Evolutionary conservation across 2,329 filamentous ascomycete genomes (phyloP).

Genomic region (Eutypella sp.): DNA sequence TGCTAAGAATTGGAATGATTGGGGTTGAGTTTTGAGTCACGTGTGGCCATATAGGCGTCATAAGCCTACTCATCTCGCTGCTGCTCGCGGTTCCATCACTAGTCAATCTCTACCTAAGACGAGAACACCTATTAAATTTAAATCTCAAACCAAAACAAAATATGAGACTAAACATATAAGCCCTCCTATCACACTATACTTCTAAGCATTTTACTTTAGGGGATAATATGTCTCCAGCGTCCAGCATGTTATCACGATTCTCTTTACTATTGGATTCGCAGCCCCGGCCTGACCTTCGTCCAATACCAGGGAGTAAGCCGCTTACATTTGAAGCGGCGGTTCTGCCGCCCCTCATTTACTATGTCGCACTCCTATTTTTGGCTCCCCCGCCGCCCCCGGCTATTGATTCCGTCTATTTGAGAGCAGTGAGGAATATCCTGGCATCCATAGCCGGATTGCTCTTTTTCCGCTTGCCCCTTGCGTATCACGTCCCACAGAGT

Average conservation of each 20-base stretch:
- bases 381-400: conserved; percentile 32
- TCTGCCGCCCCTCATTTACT: conserved; percentile 36
- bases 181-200: not conserved
- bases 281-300: conserved; percentile 32
- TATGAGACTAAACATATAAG: not conserved
- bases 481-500: conserved; percentile 37
- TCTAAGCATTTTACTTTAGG: not conserved
- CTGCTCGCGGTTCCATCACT: too few relatives aligned
- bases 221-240: not conserved
- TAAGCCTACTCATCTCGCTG: too few relatives aligned
- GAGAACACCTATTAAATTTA: too few relatives aligned
- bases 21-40: too few relatives aligned
- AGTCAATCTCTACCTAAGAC: too few relatives aligned
- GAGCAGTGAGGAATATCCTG: conserved; percentile 30
- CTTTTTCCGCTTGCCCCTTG: conserved; percentile 36
- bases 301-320: conserved; percentile 34
- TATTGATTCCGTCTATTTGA: conserved; percentile 23
- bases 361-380: conserved; percentile 35
- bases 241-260: conserved; percentile 3
- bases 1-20: too few relatives aligned
- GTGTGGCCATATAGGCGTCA: too few relatives aligned
- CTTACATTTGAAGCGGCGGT: conserved; percentile 33
- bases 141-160: too few relatives aligned
- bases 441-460: conserved; percentile 31
- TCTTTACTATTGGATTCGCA: conserved; percentile 23